Evolutionary conservation across 192 early-diverging fungal genomes (phyloP), one percentile per base, ranked within the genome.

Genomic region (Dissophora ornata): DNA sequence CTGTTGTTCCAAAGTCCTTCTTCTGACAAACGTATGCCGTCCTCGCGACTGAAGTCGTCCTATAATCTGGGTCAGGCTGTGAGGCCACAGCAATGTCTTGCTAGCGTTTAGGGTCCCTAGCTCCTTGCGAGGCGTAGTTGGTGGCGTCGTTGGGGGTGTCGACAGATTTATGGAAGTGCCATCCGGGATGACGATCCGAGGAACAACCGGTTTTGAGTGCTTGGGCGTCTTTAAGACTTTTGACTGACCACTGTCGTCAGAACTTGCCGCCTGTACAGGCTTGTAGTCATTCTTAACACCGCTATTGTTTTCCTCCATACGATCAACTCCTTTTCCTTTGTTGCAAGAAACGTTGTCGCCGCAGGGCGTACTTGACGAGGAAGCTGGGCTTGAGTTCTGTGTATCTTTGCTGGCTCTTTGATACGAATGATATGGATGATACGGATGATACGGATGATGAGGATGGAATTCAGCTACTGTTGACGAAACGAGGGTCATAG

Each of bases 161-260:
- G 71, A 74, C 0, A 74, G 62, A 30, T 74, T 65, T 34, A 66
- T 60, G 19, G 71, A 74, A 0, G 55, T 47, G 22, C 71, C 62
- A 51, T 74, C 62, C 0, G 62, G 71, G 10, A 74, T 60, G 10
- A 74, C 41, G 42, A 74, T 65, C 33, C 71, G 48, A 10, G 71
- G 71, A 15, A 74, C 19, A 32, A 10, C 32, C 10, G 62, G 71
- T 38, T 44, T 64, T 26, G 51, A 44, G 6, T 15, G 7, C 21
- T 42, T 40, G 36, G 12, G 36, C 12, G 36, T 38, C 36, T 38
- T 38, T 12, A 12, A 38, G 36, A n/a, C n/a, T 45, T 45, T 5
- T 45, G 44, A n/a, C 18, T 9, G 44, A 21, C 21, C 29, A 16
- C 63, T 32, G 12, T 12, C 29, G 18, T 45, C 10, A n/a, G 18